Conservation (phyloP, 306 rosid species). For the Lathyrus oleraceus region DNA sequence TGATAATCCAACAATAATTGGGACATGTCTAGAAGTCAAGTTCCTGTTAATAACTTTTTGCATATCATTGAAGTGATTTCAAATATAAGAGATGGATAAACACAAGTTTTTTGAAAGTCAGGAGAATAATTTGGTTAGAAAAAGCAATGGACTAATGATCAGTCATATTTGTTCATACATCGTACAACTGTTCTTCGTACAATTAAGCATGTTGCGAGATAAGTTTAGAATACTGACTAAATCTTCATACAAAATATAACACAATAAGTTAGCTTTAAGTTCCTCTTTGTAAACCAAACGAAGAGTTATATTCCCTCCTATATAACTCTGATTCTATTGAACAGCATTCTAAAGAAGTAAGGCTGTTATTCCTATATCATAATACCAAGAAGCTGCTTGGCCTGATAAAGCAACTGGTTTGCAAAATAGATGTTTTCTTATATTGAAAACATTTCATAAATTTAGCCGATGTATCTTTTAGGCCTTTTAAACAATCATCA, state of each 20-base stretch:
- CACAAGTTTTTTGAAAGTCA: too few species aligned
- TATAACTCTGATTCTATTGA: neutral
- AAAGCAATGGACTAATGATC: too few species aligned
- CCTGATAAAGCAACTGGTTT: neutral
- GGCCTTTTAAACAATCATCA: conserved; percentile 34
- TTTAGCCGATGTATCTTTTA: conserved; percentile 22
- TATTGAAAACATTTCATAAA: conserved; percentile 22
- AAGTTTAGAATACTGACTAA: neutral
- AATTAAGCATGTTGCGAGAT: too few species aligned
- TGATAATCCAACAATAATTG: too few species aligned
- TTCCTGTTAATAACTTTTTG: too few species aligned
- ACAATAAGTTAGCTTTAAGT: neutral
- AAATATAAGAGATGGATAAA: too few species aligned
- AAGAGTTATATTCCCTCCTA: neutral
- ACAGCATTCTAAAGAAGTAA: neutral
- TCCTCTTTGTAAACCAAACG: neutral
- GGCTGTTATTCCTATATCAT: neutral
- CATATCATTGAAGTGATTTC: too few species aligned
- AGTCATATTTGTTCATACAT: too few species aligned
- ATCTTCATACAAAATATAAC: neutral
- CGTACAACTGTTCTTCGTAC: too few species aligned
- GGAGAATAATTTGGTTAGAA: too few species aligned
- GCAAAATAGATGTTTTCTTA: neutral
- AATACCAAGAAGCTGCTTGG: neutral
- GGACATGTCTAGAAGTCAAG: too few species aligned